Conservation (phyloP, 2,329 filamentous ascomycete species). For the Microdochium bolleyi region DNA sequence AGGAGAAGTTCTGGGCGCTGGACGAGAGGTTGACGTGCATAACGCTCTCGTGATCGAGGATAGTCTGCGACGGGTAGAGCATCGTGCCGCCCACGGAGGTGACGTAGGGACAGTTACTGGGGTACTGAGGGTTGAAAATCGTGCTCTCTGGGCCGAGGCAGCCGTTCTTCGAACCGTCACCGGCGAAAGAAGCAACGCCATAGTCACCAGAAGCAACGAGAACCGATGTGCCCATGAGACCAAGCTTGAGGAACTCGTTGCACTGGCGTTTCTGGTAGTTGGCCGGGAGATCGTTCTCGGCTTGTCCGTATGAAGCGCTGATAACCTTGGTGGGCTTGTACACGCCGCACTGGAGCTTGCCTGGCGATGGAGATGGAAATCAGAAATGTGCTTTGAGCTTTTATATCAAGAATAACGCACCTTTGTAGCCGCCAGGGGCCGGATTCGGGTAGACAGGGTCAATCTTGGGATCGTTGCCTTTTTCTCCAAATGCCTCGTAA, state of each 20-base stretch:
- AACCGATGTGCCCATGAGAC: conserved; percentile 23
- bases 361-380: background rate
- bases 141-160: conserved; percentile 23
- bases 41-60: conserved; percentile 6
- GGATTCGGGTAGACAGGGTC: conserved; percentile 36
- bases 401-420: background rate
- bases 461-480: conserved; percentile 26
- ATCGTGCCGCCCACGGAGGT: conserved; percentile 30
- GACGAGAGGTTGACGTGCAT: conserved; percentile 11
- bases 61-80: conserved; percentile 9
- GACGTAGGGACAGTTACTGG: conserved; percentile 38
- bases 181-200: conserved; percentile 19
- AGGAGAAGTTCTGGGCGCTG: conserved; percentile 16
- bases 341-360: conserved; percentile 5
- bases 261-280: conserved; percentile 33
- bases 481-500: conserved; percentile 31
- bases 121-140: conserved; percentile 34
- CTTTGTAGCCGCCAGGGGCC: conserved; percentile 29
- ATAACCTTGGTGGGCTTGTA: conserved; percentile 39
- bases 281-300: conserved; percentile 33
- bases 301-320: conserved; percentile 36
- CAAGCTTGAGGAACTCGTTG: conserved; percentile 31
- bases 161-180: conserved; percentile 13
- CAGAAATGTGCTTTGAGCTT: background rate
- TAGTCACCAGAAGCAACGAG: conserved; percentile 27